Conservation (phyloP, 164 flowering plant species). For the Euptelea pleiosperma region DNA sequence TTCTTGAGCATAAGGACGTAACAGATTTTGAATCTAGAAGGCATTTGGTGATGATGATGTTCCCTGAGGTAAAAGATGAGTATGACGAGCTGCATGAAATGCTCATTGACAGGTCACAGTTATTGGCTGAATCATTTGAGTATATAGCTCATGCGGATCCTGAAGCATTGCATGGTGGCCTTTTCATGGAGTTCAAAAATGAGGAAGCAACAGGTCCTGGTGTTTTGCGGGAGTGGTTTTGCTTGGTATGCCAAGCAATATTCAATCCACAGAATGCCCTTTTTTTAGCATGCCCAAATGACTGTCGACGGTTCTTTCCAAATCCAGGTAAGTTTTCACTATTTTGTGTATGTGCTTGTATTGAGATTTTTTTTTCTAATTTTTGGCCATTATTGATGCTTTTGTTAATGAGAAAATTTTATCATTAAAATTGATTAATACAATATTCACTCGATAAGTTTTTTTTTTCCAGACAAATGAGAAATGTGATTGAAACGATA, state of each 20-base stretch:
- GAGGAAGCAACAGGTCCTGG: constrained; percentile 99
- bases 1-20: constrained; percentile 66
- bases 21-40: constrained; percentile 68
- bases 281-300: constrained; percentile 78
- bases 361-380: neutral
- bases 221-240: constrained; percentile 92
- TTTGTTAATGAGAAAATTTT: neutral
- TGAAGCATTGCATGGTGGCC: constrained; percentile 48
- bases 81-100: constrained; percentile 81
- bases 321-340: constrained; percentile 65
- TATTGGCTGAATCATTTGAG: constrained; percentile 79
- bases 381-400: neutral
- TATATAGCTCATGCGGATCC: constrained; percentile 57
- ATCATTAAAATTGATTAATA: neutral
- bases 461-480: too few species aligned
- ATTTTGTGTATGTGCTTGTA: neutral
- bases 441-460: too few species aligned
- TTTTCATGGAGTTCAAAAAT: constrained; percentile 90
- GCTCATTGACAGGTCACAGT: constrained; percentile 82
- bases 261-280: constrained; percentile 79
- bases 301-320: constrained; percentile 82
- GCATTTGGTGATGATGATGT: constrained; percentile 72
- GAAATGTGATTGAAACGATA: too few species aligned
- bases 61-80: constrained; percentile 78
- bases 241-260: constrained; percentile 72